Base-by-base conservation (phyloP, 805 yeast species). In the Sungouiella blattae region DNA sequence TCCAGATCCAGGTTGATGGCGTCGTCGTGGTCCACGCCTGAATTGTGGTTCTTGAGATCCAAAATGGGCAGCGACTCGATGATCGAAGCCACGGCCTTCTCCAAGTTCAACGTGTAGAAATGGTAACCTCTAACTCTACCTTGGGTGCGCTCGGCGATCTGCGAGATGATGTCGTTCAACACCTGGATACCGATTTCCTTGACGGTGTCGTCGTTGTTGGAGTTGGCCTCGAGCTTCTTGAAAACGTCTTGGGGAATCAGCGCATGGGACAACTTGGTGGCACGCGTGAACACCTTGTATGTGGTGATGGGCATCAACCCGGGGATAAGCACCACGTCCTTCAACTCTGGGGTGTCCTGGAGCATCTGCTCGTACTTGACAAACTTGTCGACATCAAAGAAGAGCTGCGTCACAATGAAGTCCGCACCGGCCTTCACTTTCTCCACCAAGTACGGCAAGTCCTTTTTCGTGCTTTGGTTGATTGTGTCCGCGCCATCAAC, bases 381-480 rank as follows among this genome's bases (percentile, higher is more conserved):
- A 57, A 85, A 88, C 55, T 83, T 83, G 34, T 75, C 78, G n/a
- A 78, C 84, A 57, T 91, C 96, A 56, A 83, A 91, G 54, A 93
- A 91, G 52, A 91, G 59, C 64, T 91, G 98, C 0, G 98, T 87
- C 43, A 93, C 77, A 34, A 93, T 77, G 55, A 87, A 93, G 53
- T 87, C 94, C 2, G 98, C 98, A 28, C 98, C 98, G 1, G 98
- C 97, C 39, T 80, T 73, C 16, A 91, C 73, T 58, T 93, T 93
- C 47, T 87, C 95, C 32, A 79, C 75, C 59, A 93, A 71, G 53
- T 60, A 87, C 5, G 93, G 91, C 30, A 91, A 52, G 58, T 91
- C 98, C 30, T 72, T 72, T 15, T 57, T 55, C 1, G 82, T 78
- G 49, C 78, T 75, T 57, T 88, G 96, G 23, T 69, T 71, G 6